Evolutionary conservation across 768 basidiomycete genomes (phyloP), one percentile per base, ranked within the genome.

Genomic region (Boletus sp.): DNA sequence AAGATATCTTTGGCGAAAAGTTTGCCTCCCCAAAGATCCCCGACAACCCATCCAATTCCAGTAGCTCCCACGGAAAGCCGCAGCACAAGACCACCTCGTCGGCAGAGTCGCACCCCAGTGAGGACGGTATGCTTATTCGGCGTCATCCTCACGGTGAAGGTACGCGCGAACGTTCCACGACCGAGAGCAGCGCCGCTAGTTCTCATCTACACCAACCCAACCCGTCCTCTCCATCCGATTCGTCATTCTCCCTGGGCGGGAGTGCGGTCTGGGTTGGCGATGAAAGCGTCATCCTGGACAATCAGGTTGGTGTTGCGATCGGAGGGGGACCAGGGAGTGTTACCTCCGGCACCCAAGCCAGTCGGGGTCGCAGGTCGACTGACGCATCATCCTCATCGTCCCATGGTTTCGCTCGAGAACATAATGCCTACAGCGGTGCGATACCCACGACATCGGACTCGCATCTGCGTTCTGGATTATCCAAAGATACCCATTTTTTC

Each of bases 401-500:
- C 2, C 78, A 84, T 51, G 76, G 74, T 15, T 65, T 73, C 21
- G 59, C 67, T 51, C 77, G 72, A 55, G 79, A 81, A n/a, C 74
- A 72, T 17, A 68, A 65, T 51, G 62, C 71, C 48, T 70, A 71
- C 46, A 64, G 66, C 46, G 59, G 67, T 41, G 67, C 74, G 17
- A 74, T 75, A 58, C 76, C 74, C 47, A 67, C 78, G 9, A 69
- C 74, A 48, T 73, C 73, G 53, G 83, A 86, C 53, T 70, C 73
- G 29, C 77, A 79, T 47, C 54, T 73, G 40, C 76, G 83, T 46
- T 72, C 78, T 53, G 77, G 77, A 29, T 59, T 79, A 60, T 76
- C 78, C 45, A 92, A 91, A 63, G 96, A 99, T 77, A 98, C 95
- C 35, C 95, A 98, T 68, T 96, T 90, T 67, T 98, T 84, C 72